Evolutionary conservation across 805 yeast species (phyloP), one percentile per base, ranked within the genome.

Genomic region (Ogataea henricii): DNA sequence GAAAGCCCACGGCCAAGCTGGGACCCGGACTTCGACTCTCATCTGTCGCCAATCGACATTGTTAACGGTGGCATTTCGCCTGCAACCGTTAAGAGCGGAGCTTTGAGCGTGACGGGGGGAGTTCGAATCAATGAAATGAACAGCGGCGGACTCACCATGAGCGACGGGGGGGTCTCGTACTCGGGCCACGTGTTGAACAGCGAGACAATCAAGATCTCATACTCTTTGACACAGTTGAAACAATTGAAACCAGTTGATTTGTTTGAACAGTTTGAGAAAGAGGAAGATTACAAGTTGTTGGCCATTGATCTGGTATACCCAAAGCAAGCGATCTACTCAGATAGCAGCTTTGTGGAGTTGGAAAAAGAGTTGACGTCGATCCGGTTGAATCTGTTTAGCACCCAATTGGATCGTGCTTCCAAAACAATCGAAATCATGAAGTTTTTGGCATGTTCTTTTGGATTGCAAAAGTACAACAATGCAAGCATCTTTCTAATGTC

Each of bases 401-500:
- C 50, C n/a, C 13, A 38, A 0, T 23, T 49, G 16, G 69, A 67
- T 50, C 22, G 36, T 2, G 55, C 57, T 7, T 62, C 70, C 1
- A 64, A 59, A 36, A 45, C 59, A 20, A 45, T 74, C 4, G 61
- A 60, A 25, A 29, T 69, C 5, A 30, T 68, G 23, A 58, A 64
- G 36, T 61, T 76, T 21, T 43, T 74, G 12, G 62, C 65, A 0
- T 57, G 70, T 20, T 68, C 71, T 4, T 59, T 69, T 1, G 67
- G 68, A n/a, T 49, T 63, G 8, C 48, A 57, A 1, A 41, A 52
- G 1, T 56, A 58, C 45, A 60, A 59, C 17, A 74, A 74, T 48
- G 70, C 73, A 1, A 68, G 64, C 32, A 61, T 70, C 8, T 77
- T 67, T 45, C 55, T 74, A 9, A 54, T 59, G 20, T 59, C 71